Percentiles rank a stretch among this genome's conserved stretches.
phyloP scores from a whole-genome alignment of 2,329 filamentous ascomycete species.

The Beauveria sp. region DNA sequence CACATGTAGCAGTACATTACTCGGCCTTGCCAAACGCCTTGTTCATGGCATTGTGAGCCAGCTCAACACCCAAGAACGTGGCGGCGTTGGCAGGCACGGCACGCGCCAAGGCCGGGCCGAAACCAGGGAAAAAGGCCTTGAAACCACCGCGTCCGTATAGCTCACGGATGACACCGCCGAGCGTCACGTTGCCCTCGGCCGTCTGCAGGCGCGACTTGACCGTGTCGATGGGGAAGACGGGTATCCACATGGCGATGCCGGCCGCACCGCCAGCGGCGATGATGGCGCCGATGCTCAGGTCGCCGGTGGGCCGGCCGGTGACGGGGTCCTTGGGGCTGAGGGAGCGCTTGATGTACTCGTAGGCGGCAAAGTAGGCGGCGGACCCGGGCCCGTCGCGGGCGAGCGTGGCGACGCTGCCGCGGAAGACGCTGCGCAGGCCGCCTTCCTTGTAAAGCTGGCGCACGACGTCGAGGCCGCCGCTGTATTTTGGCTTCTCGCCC shows the following conservation, averaged over 20 bases:
- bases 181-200: slow-evolving; percentile 73
- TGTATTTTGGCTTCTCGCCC: slow-evolving; percentile 89
- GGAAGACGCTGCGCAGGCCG: slow-evolving; percentile 84
- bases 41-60: slow-evolving; percentile 76
- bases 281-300: slow-evolving; percentile 74
- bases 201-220: slow-evolving; percentile 93
- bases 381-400: slow-evolving; percentile 89
- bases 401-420: slow-evolving; percentile 81
- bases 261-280: slow-evolving; percentile 82
- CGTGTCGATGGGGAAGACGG: slow-evolving; percentile 95
- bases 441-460: slow-evolving; percentile 88
- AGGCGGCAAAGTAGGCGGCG: slow-evolving; percentile 93
- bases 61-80: slow-evolving; percentile 80
- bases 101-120: slow-evolving; percentile 84
- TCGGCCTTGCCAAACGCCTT: slow-evolving; percentile 51
- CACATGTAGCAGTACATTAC: neutral
- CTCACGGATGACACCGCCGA: slow-evolving; percentile 70
- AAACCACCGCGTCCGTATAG: slow-evolving; percentile 78
- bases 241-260: slow-evolving; percentile 98
- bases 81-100: slow-evolving; percentile 95
- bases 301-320: slow-evolving; percentile 63
- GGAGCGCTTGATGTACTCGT: slow-evolving; percentile 86
- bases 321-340: slow-evolving; percentile 75
- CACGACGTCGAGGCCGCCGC: slow-evolving; percentile 81
- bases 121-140: slow-evolving; percentile 94